Percentiles rank a stretch among this genome's conserved stretches.
Evolutionary conservation across 768 basidiomycete genomes (phyloP).

Genomic region (Vishniacozyma victoriae): DNA sequence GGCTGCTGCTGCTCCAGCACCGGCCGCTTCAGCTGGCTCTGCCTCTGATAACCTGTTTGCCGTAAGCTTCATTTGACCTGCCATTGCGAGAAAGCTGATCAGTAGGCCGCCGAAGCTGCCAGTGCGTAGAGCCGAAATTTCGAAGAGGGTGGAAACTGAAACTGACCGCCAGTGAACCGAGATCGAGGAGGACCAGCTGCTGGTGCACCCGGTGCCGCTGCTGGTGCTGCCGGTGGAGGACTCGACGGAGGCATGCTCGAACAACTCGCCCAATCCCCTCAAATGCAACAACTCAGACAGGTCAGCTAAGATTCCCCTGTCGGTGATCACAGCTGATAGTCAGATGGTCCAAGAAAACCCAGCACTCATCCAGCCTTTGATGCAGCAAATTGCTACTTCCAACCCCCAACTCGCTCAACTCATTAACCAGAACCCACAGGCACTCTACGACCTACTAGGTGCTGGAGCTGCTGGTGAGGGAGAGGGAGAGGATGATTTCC

Average conservation of each 20-base stretch:
- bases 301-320: conserved; percentile 14
- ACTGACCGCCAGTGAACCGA: conserved; percentile 31
- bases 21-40: conserved; percentile 19
- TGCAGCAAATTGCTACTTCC: conserved; percentile 69
- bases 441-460: conserved; percentile 61
- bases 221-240: conserved; percentile 47
- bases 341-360: conserved; percentile 72
- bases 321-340: background rate
- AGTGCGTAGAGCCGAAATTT: conserved; percentile 17
- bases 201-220: conserved; percentile 21
- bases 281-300: conserved; percentile 64
- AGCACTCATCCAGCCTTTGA: conserved; percentile 63
- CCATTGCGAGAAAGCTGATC: background rate
- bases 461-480: conserved; percentile 44
- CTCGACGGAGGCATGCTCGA: conserved; percentile 44
- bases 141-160: background rate
- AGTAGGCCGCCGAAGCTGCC: conserved; percentile 45
- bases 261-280: conserved; percentile 57
- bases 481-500: conserved; percentile 47
- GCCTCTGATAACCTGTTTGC: conserved; percentile 75
- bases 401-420: conserved; percentile 72
- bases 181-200: conserved; percentile 40
- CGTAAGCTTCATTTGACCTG: conserved; percentile 48
- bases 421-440: conserved; percentile 67
- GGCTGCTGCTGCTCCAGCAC: conserved; percentile 38